Percentiles rank a stretch among this genome's conserved stretches.
phyloP scores from a whole-genome alignment of 495 filamentous ascomycete genomes.

The Cercophora sp. region DNA sequence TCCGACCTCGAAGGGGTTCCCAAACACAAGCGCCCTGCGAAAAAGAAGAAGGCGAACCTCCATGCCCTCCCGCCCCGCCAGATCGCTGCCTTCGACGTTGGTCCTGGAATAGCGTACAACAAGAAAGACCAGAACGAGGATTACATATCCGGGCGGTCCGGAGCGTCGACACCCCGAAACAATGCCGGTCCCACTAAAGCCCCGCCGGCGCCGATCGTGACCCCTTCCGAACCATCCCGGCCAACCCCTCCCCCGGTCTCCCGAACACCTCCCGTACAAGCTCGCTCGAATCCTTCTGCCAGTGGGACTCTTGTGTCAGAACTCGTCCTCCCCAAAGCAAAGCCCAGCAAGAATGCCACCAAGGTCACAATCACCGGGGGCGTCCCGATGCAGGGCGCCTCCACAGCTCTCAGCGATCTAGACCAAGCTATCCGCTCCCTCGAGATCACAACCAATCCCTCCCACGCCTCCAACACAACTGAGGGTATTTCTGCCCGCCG shows the following conservation, averaged over 20 bases:
- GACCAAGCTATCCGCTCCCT: constrained; percentile 88
- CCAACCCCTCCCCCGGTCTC: constrained; percentile 32
- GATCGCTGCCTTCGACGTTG: constrained; percentile 49
- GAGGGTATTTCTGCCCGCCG: constrained; percentile 51
- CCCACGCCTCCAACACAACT: constrained; percentile 41
- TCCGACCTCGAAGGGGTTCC: constrained; percentile 32
- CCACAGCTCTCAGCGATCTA: constrained; percentile 73
- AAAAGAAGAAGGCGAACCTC: constrained; percentile 58
- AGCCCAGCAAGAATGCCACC: constrained; percentile 30
- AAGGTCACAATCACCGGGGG: constrained; percentile 69
- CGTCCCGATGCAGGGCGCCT: constrained; percentile 69
- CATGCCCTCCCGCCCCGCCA: constrained; percentile 63
- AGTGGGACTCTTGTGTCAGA: too few relatives aligned
- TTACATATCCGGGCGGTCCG: constrained; percentile 35
- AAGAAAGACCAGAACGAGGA: constrained; percentile 40
- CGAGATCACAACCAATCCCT: constrained; percentile 84
- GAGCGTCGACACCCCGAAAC: constrained; percentile 29
- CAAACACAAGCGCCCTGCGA: constrained; percentile 22
- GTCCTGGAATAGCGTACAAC: constrained; percentile 34
- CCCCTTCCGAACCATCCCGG: too few relatives aligned
- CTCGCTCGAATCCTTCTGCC: constrained; percentile 47
- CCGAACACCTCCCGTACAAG: constrained; percentile 59
- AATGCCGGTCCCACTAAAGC: constrained; percentile 35
- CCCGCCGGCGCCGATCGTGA: constrained; percentile 35
- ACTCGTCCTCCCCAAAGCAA: too few relatives aligned